Evolutionary conservation across 345 rosid species (phyloP).

Genomic region (Citrus australasica): DNA sequence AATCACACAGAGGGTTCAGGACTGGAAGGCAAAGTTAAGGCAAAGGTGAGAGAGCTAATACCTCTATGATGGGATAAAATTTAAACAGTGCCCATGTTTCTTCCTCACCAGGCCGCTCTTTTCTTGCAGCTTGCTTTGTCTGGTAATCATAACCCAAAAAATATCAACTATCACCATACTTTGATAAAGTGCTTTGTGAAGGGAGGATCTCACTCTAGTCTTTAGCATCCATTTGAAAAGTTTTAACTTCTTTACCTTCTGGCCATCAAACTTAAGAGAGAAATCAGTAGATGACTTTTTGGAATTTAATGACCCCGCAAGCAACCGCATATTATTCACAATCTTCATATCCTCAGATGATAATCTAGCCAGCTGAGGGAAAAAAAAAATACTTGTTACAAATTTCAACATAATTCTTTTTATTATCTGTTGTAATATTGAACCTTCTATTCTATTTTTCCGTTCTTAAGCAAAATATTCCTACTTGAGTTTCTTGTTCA

Average conservation of each 20-base stretch:
- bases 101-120: constrained; percentile 84
- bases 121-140: constrained; percentile 79
- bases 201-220: constrained; percentile 5
- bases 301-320: constrained; percentile 55
- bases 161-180: constrained; percentile 9
- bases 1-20: background rate
- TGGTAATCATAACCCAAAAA: constrained; percentile 27
- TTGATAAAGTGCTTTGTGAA: background rate
- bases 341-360: constrained; percentile 74
- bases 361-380: constrained; percentile 69
- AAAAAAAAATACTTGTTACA: constrained; percentile 1
- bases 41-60: constrained; percentile 12
- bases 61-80: constrained; percentile 93
- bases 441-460: background rate
- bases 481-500: background rate
- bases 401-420: background rate
- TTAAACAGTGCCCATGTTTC: constrained; percentile 88
- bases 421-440: background rate
- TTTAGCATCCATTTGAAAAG: background rate
- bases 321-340: constrained; percentile 65
- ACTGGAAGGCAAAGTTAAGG: background rate
- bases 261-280: constrained; percentile 82
- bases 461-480: background rate
- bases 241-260: constrained; percentile 47
- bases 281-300: constrained; percentile 50